Evolutionary conservation across 352 stramenopile genomes (phyloP), one percentile per base, ranked within the genome.

Genomic region (Phytophthora syringae): DNA sequence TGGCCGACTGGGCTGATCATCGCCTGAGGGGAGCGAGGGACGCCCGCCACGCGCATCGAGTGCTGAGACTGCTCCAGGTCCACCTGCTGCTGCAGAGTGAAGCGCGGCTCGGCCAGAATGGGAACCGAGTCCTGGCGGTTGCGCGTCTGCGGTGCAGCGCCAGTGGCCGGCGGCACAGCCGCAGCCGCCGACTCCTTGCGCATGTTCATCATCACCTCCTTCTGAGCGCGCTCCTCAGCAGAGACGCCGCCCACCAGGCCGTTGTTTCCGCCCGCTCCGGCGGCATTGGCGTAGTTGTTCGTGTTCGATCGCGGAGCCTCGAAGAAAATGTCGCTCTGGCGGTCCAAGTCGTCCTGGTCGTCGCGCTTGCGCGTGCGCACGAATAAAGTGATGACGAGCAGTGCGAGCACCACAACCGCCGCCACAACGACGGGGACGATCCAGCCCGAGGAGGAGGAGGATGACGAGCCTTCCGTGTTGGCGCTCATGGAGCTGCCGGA

Each of bases 311-410:
- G 77, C 20, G 82, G 82, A 36, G 78, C 73, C 53, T 88, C 77
- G 30, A 88, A 82, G 47, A 89, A 90, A 16, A 79, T 66, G 53
- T 91, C 80, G 45, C 76, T 89, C 52, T 71, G 78, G n/a, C 78
- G 80, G 28, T 81, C 79, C 47, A 79, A 44, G 22, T 89, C 74
- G 24, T 86, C 78, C 36, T 82, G 73, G 32, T 82, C 72, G 24
- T 86, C 72, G 15, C 56, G 47, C 53, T 75, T 75, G 37, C 68
- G 74, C 18, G 63, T 77, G 28, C 77, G 78, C 56, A 91, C 79
- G 68, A 84, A 91, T 45, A 83, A 67, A 25, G 76, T 82, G 47
- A 91, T 84, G 55, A 91, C 64, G 4, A 86, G 36, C 24, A 91
- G 55, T 6, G 79, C 80, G 4, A 75, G 44, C 43, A 91, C 67